Evolutionary conservation across 2,329 filamentous ascomycete species (phyloP), one percentile per base, ranked within the genome.

Genomic region (Lomentospora prolificans): DNA sequence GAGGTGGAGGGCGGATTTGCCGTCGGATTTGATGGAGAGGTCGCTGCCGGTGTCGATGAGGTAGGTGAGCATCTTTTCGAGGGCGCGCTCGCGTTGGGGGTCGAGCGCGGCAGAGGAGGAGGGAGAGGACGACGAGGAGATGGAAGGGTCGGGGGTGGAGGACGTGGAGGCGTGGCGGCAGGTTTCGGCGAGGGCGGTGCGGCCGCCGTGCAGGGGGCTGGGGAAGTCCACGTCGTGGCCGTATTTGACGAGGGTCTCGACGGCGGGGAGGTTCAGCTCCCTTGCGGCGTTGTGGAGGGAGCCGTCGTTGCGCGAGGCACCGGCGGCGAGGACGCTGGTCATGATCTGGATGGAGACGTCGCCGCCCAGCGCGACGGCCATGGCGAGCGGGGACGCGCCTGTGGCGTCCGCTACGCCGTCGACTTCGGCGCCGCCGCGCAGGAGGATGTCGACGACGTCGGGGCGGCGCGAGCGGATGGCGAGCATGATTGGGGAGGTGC

Each of bases 161-260:
- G 41, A 14, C 4, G n/a, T 28, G 1, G 78, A 75, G 0, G 78
- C 78, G 56, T 78, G 77, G 5, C 82, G 69, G 58, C 83, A 86
- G 2, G 87, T 68, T 58, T 87, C 84, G 0, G 78, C 82, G 0
- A 88, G 70, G 0, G 82, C 82, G 57, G 77, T 84, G 48, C 84
- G 76, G 0, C 84, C 84, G 14, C 74, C 75, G 60, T 86, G 82
- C 1, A 82, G 68, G 3, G 78, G 74, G 54, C 80, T 85, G 0
- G 84, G 83, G 56, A 85, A 86, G 62, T 86, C 83, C 0, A 81
- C 74, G 14, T 85, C 79, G 58, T 87, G 84, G 1, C 77, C 79
- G 58, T 78, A 70, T 50, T 82, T 71, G 4, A 86, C 67, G 1
- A 88, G 70, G 1, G 82, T 70, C 52, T 74, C 72, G 58, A 85